Conservation (phyloP, 1,284 basidiomycete genomes). For the Irpex sp. region DNA sequence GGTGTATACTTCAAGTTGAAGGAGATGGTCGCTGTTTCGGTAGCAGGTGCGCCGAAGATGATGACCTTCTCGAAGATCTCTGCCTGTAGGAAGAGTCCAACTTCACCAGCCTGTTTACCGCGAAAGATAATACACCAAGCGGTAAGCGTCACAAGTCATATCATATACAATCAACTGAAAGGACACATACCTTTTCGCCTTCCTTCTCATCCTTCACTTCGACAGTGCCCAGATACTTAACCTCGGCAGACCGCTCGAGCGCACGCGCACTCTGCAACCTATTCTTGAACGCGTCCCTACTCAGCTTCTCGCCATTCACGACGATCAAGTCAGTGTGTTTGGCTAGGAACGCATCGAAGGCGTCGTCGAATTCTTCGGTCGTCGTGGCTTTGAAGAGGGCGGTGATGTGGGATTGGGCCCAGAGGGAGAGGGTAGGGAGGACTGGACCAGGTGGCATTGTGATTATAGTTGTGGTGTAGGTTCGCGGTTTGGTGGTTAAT, state of each 20-base stretch:
- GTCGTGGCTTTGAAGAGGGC: slow-evolving; percentile 29
- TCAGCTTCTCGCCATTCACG: slow-evolving; percentile 29
- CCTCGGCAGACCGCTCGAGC: slow-evolving; percentile 17
- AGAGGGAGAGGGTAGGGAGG: slow-evolving; percentile 31
- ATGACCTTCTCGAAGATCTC: slow-evolving; percentile 18
- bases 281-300: slow-evolving; percentile 23
- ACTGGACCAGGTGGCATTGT: slow-evolving; percentile 17
- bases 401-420: slow-evolving; percentile 28
- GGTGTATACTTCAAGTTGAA: slow-evolving; percentile 23
- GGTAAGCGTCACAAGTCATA: too few species aligned
- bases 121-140: too few species aligned
- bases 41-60: slow-evolving; percentile 17
- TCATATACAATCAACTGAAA: not conserved
- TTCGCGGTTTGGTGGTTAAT: not conserved
- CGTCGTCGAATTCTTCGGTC: slow-evolving; percentile 22
- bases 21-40: slow-evolving; percentile 21
- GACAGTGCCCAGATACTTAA: slow-evolving; percentile 19
- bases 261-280: slow-evolving; percentile 17
- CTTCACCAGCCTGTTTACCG: slow-evolving; percentile 18
- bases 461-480: slow-evolving; percentile 3
- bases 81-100: slow-evolving; percentile 23
- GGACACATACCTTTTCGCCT: slow-evolving; percentile 14
- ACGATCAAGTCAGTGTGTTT: slow-evolving; percentile 21
- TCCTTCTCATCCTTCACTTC: slow-evolving; percentile 14
- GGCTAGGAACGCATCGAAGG: slow-evolving; percentile 31